Evolutionary conservation across 306 rosid genomes (phyloP), one percentile per base, ranked within the genome.

Genomic region (Trifolium repens): DNA sequence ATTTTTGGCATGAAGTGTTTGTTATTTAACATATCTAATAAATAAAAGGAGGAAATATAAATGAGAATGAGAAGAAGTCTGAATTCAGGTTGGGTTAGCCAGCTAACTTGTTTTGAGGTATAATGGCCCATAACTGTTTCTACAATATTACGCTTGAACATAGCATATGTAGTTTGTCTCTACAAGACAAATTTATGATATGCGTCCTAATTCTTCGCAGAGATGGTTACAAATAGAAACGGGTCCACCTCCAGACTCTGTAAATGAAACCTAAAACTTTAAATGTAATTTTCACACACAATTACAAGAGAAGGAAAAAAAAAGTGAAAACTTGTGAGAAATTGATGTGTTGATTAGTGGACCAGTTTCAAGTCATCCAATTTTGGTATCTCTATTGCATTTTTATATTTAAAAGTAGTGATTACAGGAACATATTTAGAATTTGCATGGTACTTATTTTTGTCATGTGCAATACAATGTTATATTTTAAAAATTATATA

Each of bases 111-210:
- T 74, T 78, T 57, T 34, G 72, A 22, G 80, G 66, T 61, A 30
- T 64, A 71, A 81, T 64, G 70, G 57, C 37, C 19, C 60, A 32
- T 78, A 70, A 32, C 34, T 72, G 26, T 40, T 61, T 59, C 62
- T 32, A 17, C 32, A 59, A n/a, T 39, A 65, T 2, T 58, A 53
- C 13, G 6, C 6, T 32, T 32, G 35, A 32, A 32, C 17, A 61
- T 69, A 77, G 7, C 83, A 74, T 44, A 16, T 54, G 71, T 27
- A 79, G 60, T 75, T 79, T 79, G 67, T 79, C 77, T 63, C 47
- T 15, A n/a, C 50, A 30, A 32, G 61, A 40, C 55, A 67, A 19
- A 73, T 32, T 34, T 83, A 37, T 44, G 72, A 60, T 58, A 9
- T 73, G 57, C 40, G 16, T 53, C 73, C 68, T 67, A 73, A 69